Evolutionary conservation across 148 eudicot genomes (phyloP).

Genomic region (Nyssa sinensis): DNA sequence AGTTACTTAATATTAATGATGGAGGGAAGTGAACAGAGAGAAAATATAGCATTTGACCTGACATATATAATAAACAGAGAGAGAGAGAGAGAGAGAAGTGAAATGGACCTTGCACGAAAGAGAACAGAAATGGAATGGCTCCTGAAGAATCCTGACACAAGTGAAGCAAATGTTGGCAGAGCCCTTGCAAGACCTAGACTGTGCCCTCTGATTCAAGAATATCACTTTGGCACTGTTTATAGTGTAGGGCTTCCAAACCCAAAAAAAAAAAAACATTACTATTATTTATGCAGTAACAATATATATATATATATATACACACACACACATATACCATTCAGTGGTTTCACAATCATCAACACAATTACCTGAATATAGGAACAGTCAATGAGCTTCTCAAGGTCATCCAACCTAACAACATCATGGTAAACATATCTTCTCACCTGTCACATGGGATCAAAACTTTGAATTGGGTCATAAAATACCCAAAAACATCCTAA

Average conservation of each 20-base stretch:
- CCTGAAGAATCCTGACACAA: constrained; percentile 75
- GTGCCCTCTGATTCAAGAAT: constrained; percentile 83
- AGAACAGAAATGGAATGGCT: constrained; percentile 74
- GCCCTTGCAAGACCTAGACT: constrained; percentile 60
- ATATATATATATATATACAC: too few relatives aligned
- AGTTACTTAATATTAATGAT: too few relatives aligned
- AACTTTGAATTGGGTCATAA: background rate
- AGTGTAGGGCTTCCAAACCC: constrained; percentile 68
- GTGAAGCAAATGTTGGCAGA: constrained; percentile 65
- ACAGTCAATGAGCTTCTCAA: constrained; percentile 63
- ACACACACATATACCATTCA: too few relatives aligned
- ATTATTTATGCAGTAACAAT: too few relatives aligned
- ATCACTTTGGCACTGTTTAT: constrained; percentile 89
- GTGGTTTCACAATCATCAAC: too few relatives aligned
- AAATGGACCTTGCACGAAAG: constrained; percentile 80
- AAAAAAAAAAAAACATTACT: background rate
- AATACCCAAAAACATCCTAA: background rate
- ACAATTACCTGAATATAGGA: constrained; percentile 67
- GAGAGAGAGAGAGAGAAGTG: background rate
- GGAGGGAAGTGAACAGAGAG: too few relatives aligned
- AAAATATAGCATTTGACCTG: background rate
- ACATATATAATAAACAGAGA: background rate
- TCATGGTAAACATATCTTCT: constrained; percentile 87
- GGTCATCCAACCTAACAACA: constrained; percentile 53
- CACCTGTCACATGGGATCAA: constrained; percentile 48